Evolutionary conservation across 768 basidiomycete species (phyloP).

Genomic region (Suillus discolor): DNA sequence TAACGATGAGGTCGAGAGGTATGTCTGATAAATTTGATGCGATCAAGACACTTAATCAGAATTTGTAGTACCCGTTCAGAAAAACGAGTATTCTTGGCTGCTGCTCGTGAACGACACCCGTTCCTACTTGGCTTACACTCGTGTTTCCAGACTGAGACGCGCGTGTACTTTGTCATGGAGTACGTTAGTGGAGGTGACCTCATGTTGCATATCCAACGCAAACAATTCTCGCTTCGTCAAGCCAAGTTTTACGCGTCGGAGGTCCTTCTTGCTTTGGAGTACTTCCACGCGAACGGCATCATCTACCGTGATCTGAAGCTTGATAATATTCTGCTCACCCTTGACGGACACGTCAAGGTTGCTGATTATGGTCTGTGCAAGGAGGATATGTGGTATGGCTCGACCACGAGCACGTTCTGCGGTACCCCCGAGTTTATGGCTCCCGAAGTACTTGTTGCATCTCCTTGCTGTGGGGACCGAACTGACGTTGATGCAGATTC

Average conservation of each 20-base stretch:
- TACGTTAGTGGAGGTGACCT: conserved; percentile 99
- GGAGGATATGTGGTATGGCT: conserved; percentile 97
- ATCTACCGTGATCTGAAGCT: conserved; percentile 98
- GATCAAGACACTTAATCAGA: conserved; percentile 9
- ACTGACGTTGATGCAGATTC: conserved; percentile 60
- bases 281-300: conserved; percentile 99
- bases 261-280: conserved; percentile 92
- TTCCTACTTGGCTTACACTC: conserved; percentile 97
- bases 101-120: conserved; percentile 96
- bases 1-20: conserved; percentile 99
- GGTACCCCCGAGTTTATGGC: conserved; percentile 99
- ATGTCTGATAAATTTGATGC: conserved; percentile 21
- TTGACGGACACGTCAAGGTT: conserved; percentile 98
- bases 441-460: conserved; percentile 70
- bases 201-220: conserved; percentile 99
- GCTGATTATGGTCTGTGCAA: conserved; percentile 99
- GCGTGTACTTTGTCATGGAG: conserved; percentile 99
- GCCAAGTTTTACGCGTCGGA: conserved; percentile 99
- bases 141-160: conserved; percentile 99
- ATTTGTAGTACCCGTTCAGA: conserved; percentile 93
- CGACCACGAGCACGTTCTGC: conserved; percentile 98
- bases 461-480: conserved; percentile 11
- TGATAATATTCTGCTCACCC: conserved; percentile 94
- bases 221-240: conserved; percentile 97
- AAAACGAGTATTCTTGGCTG: conserved; percentile 96